Evolutionary conservation across 2,329 filamentous ascomycete genomes (phyloP).

Genomic region (Plenodomus biglobosus): DNA sequence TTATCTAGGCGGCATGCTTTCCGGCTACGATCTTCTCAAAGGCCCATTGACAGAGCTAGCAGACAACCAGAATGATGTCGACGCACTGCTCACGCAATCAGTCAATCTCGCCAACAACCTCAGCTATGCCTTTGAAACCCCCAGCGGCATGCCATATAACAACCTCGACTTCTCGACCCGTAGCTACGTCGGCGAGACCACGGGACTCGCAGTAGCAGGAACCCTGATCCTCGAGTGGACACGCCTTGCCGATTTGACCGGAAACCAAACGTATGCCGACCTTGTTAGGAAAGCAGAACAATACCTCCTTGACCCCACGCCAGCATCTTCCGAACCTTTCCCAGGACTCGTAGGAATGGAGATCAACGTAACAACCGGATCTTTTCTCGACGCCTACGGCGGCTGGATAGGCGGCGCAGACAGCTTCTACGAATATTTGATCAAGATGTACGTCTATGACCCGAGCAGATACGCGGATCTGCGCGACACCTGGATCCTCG

Average conservation of each 20-base stretch:
- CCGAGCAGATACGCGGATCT: conserved; percentile 63
- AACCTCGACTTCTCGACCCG: conserved; percentile 61
- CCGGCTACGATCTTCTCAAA: conserved; percentile 72
- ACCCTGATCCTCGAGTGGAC: conserved; percentile 85
- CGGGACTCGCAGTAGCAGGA: conserved; percentile 75
- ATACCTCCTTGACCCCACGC: conserved; percentile 68
- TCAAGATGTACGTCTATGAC: conserved; percentile 90
- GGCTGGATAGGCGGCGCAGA: conserved; percentile 79
- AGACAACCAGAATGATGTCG: conserved; percentile 52
- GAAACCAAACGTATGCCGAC: conserved; percentile 64
- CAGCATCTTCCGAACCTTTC: conserved; percentile 67
- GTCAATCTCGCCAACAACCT: conserved; percentile 69
- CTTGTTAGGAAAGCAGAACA: conserved; percentile 68
- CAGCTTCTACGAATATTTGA: conserved; percentile 85
- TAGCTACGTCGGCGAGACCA: conserved; percentile 55
- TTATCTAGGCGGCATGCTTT: conserved; percentile 78
- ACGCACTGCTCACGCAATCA: conserved; percentile 67
- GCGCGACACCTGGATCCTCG: conserved; percentile 71
- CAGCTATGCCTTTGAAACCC: conserved; percentile 75
- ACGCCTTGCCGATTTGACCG: conserved; percentile 73
- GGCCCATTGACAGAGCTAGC: conserved; percentile 62
- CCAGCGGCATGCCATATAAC: conserved; percentile 73
- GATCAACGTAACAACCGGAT: conserved; percentile 65
- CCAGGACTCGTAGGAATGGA: conserved; percentile 73
- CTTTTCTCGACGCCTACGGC: conserved; percentile 66